Evolutionary conservation across 805 yeast species (phyloP).

Genomic region (Myxozyma nipponensis): DNA sequence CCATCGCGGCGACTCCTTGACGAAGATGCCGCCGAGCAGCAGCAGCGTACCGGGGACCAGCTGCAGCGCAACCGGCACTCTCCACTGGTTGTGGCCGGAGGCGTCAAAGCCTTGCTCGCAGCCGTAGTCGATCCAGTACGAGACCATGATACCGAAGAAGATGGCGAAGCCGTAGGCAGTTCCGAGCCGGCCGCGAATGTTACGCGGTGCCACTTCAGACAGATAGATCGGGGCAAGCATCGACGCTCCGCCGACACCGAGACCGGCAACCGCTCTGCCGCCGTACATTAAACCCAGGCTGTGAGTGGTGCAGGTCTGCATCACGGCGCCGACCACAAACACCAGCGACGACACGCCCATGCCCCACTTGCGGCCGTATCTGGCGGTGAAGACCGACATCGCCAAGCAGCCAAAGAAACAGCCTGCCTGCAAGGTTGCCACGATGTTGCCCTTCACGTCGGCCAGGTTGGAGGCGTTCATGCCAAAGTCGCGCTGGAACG

Average conservation of each 20-base stretch:
- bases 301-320: slow-evolving; percentile 29
- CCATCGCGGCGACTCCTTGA: slow-evolving; percentile 66
- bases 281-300: slow-evolving; percentile 33
- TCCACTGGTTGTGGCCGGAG: slow-evolving; percentile 45
- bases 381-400: slow-evolving; percentile 37
- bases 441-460: slow-evolving; percentile 16
- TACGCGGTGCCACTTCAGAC: slow-evolving; percentile 46
- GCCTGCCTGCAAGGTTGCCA: slow-evolving; percentile 26
- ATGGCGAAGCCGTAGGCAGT: slow-evolving; percentile 52
- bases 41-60: slow-evolving; percentile 32
- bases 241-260: slow-evolving; percentile 69
- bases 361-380: slow-evolving; percentile 49
- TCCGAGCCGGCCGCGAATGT: slow-evolving; percentile 51
- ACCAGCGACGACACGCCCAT: slow-evolving; percentile 47
- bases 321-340: slow-evolving; percentile 33
- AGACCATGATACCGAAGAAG: slow-evolving; percentile 48
- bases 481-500: slow-evolving; percentile 48
- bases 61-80: slow-evolving; percentile 39
- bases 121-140: slow-evolving; percentile 51
- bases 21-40: slow-evolving; percentile 50
- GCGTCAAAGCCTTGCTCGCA: slow-evolving; percentile 45
- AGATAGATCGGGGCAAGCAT: slow-evolving; percentile 61
- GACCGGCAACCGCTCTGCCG: slow-evolving; percentile 65
- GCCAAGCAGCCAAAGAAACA: slow-evolving; percentile 44
- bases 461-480: slow-evolving; percentile 37